Evolutionary conservation across 176 grass and related monocot species (phyloP).

Genomic region (Ensete glaucum): DNA sequence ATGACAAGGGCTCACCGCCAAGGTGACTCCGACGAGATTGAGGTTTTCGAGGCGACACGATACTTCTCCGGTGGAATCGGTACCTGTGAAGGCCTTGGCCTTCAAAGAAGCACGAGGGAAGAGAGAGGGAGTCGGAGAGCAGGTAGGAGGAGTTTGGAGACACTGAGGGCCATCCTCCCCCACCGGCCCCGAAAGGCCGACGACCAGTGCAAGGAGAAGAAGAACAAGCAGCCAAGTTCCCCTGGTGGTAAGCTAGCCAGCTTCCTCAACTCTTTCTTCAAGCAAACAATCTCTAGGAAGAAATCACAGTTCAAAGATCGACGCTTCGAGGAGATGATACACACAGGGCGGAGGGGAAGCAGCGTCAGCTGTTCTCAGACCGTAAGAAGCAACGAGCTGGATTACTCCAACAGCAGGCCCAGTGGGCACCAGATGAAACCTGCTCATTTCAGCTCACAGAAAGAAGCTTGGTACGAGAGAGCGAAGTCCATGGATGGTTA

Average conservation of each 20-base stretch:
- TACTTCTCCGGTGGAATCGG: constrained; percentile 5
- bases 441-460: background rate
- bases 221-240: background rate
- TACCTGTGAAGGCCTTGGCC: background rate
- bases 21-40: background rate
- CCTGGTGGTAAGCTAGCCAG: background rate
- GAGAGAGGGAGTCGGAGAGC: background rate
- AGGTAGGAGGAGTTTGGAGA: background rate
- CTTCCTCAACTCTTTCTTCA: background rate
- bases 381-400: background rate
- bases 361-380: background rate
- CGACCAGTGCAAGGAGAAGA: background rate
- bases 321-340: background rate
- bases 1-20: background rate
- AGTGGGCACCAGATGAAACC: background rate
- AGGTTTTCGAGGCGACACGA: background rate
- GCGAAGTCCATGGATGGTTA: background rate
- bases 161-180: background rate
- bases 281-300: background rate
- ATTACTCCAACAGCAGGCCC: background rate
- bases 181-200: background rate
- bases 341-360: background rate
- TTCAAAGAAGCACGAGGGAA: background rate
- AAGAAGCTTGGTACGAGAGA: background rate
- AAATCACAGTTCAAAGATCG: background rate